Conservation (phyloP, 768 basidiomycete genomes). For the Mycena metata region DNA sequence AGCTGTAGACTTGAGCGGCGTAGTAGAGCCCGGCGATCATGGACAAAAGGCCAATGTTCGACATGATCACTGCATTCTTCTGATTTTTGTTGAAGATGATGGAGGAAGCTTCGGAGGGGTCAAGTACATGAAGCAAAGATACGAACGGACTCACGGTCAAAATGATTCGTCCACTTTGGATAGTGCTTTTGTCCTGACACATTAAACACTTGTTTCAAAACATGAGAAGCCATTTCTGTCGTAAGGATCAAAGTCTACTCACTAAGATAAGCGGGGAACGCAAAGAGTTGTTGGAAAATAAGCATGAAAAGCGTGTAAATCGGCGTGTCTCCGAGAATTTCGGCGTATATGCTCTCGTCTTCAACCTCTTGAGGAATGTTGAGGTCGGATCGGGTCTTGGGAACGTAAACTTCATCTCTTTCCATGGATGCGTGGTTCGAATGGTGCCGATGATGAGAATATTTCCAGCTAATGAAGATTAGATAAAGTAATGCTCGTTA, state of each 20-base stretch:
- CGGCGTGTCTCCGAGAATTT: not conserved
- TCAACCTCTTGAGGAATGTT: not conserved
- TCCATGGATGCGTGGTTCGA: constrained; percentile 66
- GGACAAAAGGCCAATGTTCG: not conserved
- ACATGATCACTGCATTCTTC: not conserved
- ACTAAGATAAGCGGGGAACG: not conserved
- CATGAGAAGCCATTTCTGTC: no score
- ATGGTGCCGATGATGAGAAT: constrained; percentile 65
- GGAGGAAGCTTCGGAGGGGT: not conserved
- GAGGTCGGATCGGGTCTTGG: not conserved
- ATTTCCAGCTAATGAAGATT: constrained; percentile 63
- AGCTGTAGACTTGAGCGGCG: not conserved
- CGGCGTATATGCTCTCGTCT: not conserved
- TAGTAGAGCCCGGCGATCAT: not conserved
- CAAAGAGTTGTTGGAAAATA: not conserved
- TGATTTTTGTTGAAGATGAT: not conserved
- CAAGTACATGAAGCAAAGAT: not conserved
- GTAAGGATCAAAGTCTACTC: no score
- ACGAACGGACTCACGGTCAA: not conserved
- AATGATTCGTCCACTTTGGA: not conserved
- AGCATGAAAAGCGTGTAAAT: not conserved
- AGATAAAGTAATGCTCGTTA: constrained; percentile 49
- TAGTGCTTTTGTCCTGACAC: not conserved
- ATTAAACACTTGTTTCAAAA: not conserved
- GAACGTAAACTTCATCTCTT: not conserved